These are phyloP conservation scores for Asterochloris erici DNA, from an alignment of 139 green algal genomes.

Conservation along the genomic window DNA sequence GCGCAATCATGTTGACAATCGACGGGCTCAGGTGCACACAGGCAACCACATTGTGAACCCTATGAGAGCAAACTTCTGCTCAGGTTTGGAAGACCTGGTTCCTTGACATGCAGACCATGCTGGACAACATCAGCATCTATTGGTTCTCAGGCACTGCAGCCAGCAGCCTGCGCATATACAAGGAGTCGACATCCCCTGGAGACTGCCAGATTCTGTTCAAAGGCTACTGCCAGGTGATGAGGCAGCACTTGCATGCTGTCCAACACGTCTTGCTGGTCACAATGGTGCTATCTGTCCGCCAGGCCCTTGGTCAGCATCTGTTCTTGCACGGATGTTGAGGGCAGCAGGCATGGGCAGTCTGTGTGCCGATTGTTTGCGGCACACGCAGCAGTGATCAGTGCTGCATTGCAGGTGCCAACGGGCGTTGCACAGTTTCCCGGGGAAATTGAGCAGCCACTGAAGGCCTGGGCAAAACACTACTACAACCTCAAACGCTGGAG, in stretches of 20 bases:
- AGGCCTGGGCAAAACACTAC: slow-evolving; percentile 1
- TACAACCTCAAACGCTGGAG: slow-evolving; percentile 26
- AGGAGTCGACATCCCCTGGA: slow-evolving; percentile 12
- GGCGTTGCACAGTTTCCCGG: slow-evolving; percentile 15
- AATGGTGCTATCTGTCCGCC: too few relatives aligned
- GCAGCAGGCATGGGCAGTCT: too few relatives aligned
- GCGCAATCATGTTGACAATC: too few relatives aligned
- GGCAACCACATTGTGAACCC: too few relatives aligned
- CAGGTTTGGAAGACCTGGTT: too few relatives aligned
- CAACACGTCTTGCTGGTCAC: too few relatives aligned
- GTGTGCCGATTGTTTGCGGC: too few relatives aligned
- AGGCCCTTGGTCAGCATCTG: too few relatives aligned
- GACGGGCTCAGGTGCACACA: too few relatives aligned
- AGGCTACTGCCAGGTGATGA: background rate
- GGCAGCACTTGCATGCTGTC: background rate
- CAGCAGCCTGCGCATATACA: slow-evolving; percentile 20
- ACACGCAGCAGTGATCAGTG: background rate
- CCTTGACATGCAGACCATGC: slow-evolving; percentile 15
- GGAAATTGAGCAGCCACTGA: slow-evolving; percentile 16
- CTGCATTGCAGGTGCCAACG: slow-evolving; percentile 21
- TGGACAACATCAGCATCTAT: slow-evolving; percentile 23
- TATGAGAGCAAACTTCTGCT: background rate
- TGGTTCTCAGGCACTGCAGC: slow-evolving; percentile 18
- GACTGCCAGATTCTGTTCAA: background rate
- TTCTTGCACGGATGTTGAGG: too few relatives aligned